These are phyloP conservation scores for Trichosanthes cucumerina DNA, from an alignment of 306 rosid species.

Conservation along the genomic window DNA sequence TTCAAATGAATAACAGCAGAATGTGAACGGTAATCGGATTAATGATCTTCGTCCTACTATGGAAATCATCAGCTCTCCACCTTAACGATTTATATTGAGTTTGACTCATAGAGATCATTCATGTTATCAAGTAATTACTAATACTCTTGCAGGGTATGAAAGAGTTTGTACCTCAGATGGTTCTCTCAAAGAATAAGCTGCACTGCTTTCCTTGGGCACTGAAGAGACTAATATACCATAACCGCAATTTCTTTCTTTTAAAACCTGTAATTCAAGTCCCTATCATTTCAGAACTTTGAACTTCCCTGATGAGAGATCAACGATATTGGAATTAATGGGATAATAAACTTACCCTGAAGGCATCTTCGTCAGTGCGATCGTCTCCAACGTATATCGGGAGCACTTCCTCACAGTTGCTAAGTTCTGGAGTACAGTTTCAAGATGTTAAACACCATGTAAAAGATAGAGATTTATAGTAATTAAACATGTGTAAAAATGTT, in stretches of 20 bases:
- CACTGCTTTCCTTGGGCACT: conserved; percentile 73
- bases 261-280: conserved; percentile 36
- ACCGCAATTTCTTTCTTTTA: conserved; percentile 63
- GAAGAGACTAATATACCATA: conserved; percentile 79
- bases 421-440: conserved; percentile 36
- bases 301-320: not conserved
- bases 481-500: not conserved
- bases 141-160: not conserved
- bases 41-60: not conserved
- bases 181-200: conserved; percentile 71
- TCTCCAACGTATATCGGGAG: conserved; percentile 93
- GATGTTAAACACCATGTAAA: conserved; percentile 19
- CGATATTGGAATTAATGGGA: not conserved
- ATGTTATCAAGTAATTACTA: too few relatives aligned
- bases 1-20: too few relatives aligned
- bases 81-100: not conserved
- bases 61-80: not conserved
- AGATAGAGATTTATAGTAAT: not conserved
- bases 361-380: conserved; percentile 93
- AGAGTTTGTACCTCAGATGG: conserved; percentile 63
- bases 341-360: conserved; percentile 54
- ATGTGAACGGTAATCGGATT: too few relatives aligned
- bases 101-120: too few relatives aligned
- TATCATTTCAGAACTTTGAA: not conserved
- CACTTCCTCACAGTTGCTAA: conserved; percentile 62